phyloP scores from a whole-genome alignment of 1,284 basidiomycete genomes.

The Dichomitus squalens region DNA sequence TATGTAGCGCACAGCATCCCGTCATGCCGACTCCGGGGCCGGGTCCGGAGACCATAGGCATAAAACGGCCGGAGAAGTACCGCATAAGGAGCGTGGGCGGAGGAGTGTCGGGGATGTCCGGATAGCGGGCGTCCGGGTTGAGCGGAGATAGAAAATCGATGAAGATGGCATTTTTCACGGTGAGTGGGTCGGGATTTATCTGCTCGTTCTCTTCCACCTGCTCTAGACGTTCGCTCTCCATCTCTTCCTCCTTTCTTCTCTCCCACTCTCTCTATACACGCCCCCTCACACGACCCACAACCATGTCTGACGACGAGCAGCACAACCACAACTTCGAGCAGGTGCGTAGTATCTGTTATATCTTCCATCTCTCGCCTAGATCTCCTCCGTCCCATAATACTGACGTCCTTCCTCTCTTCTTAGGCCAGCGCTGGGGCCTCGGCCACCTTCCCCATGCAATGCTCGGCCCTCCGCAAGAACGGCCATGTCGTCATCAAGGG shows the following conservation, averaged over 20 bases:
- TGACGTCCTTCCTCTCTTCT: conserved; percentile 16
- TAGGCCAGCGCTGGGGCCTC: conserved; percentile 84
- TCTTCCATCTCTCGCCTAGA: conserved; percentile 6
- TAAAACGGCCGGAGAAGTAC: background rate
- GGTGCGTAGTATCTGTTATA: conserved; percentile 38
- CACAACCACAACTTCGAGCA: conserved; percentile 91
- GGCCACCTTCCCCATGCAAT: conserved; percentile 92
- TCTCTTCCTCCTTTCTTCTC: conserved; percentile 21
- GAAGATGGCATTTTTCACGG: conserved; percentile 22
- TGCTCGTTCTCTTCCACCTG: conserved; percentile 18
- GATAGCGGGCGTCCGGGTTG: conserved; percentile 27
- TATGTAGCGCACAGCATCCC: background rate
- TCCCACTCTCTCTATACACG: conserved; percentile 8
- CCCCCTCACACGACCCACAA: conserved; percentile 29
- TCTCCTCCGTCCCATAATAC: conserved; percentile 1
- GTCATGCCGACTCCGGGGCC: background rate
- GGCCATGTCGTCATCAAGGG: conserved; percentile 99
- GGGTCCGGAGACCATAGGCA: background rate
- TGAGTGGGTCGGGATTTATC: conserved; percentile 1
- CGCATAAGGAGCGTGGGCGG: background rate
- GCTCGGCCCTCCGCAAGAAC: conserved; percentile 94
- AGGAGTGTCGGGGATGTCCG: conserved; percentile 31
- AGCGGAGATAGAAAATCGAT: conserved; percentile 35
- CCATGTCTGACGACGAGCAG: conserved; percentile 89
- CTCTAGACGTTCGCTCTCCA: conserved; percentile 21